Evolutionary conservation across 2,329 filamentous ascomycete species (phyloP).

Genomic region (Daldinia sp.): DNA sequence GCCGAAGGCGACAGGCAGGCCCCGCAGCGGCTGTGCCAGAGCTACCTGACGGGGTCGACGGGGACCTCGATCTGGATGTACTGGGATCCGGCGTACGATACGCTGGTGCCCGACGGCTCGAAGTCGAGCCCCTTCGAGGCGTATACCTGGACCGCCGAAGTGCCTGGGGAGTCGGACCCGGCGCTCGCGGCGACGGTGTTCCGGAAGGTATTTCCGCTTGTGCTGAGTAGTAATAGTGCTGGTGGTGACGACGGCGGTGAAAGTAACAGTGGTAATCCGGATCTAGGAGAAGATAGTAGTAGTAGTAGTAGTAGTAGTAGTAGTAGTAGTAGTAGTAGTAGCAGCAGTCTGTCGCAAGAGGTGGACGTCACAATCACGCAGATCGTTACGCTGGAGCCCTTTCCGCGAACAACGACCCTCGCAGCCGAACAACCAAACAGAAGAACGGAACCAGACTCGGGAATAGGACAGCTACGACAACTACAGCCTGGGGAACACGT

Average conservation of each 20-base stretch:
- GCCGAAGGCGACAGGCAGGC: conserved; percentile 13
- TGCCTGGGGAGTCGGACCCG: conserved; percentile 24
- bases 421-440: not conserved
- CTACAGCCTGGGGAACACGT: not conserved
- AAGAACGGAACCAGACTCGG: not conserved
- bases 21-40: conserved; percentile 34
- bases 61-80: conserved; percentile 36
- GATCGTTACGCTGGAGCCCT: not conserved
- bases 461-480: too few species aligned
- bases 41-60: conserved; percentile 22
- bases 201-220: conserved; percentile 38
- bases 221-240: conserved; percentile 12
- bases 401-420: not conserved
- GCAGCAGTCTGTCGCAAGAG: not conserved
- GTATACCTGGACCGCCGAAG: conserved; percentile 28
- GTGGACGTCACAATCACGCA: not conserved
- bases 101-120: not conserved
- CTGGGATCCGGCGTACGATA: conserved; percentile 33
- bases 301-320: not conserved
- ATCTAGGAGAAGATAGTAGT: not conserved
- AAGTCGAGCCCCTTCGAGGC: conserved; percentile 8
- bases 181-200: conserved; percentile 29
- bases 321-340: not conserved
- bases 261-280: too few species aligned
- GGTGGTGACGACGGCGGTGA: not conserved